Evolutionary conservation across 2,329 filamentous ascomycete species (phyloP).

Genomic region (Cladosporium halotolerans): DNA sequence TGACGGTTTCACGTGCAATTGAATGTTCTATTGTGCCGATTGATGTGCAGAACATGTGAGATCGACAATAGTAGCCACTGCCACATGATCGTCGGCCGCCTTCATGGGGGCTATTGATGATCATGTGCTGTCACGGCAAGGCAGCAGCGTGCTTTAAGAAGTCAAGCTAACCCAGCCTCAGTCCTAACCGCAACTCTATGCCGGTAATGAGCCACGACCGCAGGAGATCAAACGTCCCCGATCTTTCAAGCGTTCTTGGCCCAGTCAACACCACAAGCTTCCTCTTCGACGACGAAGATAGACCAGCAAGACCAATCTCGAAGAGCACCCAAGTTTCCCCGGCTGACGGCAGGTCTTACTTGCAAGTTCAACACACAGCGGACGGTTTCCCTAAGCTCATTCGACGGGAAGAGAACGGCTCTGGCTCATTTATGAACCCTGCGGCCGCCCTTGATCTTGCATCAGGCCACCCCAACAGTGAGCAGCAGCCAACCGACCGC

Average conservation of each 20-base stretch:
- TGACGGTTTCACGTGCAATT: neutral
- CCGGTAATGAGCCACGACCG: constrained; percentile 70
- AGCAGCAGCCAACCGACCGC: constrained; percentile 57
- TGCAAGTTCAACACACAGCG: constrained; percentile 66
- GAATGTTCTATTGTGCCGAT: neutral
- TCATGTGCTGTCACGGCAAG: too few relatives aligned
- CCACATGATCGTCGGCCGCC: too few relatives aligned
- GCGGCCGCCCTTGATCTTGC: constrained; percentile 70
- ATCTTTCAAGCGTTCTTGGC: constrained; percentile 54
- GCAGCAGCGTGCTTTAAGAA: too few relatives aligned
- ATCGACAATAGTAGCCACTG: neutral
- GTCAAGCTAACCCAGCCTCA: constrained; percentile 30
- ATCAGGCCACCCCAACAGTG: constrained; percentile 56
- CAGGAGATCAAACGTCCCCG: constrained; percentile 52
- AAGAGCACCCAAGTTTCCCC: constrained; percentile 42
- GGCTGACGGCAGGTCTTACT: constrained; percentile 61
- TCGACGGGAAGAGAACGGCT: constrained; percentile 52
- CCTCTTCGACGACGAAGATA: constrained; percentile 68
- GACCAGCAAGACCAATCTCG: constrained; percentile 30
- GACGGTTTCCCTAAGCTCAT: constrained; percentile 84
- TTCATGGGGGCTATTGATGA: too few relatives aligned
- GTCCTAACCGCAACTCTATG: constrained; percentile 88
- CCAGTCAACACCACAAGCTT: constrained; percentile 81
- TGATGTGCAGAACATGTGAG: neutral
- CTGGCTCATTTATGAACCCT: constrained; percentile 72